A percentile compares a stretch with the other conserved stretches of the same genome.
Evolutionary conservation across 1,284 basidiomycete species (phyloP).

Genomic region (Apiotrichum domesticum): DNA sequence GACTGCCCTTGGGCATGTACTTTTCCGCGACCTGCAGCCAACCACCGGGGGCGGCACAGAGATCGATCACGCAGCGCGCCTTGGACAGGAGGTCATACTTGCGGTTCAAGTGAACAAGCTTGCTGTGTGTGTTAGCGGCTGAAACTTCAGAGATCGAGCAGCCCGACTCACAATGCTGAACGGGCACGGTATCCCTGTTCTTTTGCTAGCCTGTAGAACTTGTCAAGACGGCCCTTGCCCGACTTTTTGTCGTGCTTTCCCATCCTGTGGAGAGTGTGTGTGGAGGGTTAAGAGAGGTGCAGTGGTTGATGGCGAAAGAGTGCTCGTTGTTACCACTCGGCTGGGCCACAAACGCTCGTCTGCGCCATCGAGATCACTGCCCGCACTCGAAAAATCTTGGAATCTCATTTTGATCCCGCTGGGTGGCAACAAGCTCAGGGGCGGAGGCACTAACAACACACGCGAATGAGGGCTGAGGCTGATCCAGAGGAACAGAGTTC

Average conservation of each 20-base stretch:
- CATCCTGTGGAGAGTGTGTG: conserved; percentile 27
- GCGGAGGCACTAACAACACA: too few relatives aligned
- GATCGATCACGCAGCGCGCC: conserved; percentile 91
- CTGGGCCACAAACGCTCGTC: too few relatives aligned
- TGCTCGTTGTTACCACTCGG: too few relatives aligned
- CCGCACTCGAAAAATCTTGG: too few relatives aligned
- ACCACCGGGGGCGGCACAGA: conserved; percentile 97
- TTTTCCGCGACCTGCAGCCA: conserved; percentile 99
- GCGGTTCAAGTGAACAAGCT: conserved; percentile 97
- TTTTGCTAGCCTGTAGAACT: conserved; percentile 73
- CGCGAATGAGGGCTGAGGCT: too few relatives aligned
- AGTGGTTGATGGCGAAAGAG: background rate
- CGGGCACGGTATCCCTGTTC: conserved; percentile 99
- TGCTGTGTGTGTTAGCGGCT: conserved; percentile 49
- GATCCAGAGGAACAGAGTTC: too few relatives aligned
- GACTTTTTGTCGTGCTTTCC: conserved; percentile 52
- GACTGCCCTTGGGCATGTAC: conserved; percentile 91
- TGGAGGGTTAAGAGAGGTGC: too few relatives aligned
- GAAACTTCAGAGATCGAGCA: too few relatives aligned
- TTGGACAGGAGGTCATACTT: conserved; percentile 90
- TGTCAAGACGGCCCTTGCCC: conserved; percentile 84
- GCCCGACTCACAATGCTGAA: conserved; percentile 69
- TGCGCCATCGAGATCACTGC: too few relatives aligned
- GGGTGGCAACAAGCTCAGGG: too few relatives aligned
- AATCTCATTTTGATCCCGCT: too few relatives aligned